Evolutionary conservation across 2,329 filamentous ascomycete genomes (phyloP).

Genomic region (Pseudogymnoascus sp.): DNA sequence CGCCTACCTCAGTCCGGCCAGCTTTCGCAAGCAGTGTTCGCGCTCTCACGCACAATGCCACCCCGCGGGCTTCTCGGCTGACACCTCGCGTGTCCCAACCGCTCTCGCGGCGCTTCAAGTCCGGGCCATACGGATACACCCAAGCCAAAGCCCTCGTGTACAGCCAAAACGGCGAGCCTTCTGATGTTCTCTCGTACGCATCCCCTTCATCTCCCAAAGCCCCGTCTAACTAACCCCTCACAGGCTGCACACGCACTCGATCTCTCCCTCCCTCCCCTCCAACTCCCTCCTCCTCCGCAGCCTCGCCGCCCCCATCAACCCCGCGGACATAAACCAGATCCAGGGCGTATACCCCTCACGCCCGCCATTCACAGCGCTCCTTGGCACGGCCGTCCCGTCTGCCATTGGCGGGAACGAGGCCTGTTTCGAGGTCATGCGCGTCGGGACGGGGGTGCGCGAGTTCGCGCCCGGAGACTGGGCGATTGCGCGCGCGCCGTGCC

Average conservation of each 20-base stretch:
- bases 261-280: constrained; percentile 62
- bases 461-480: constrained; percentile 84
- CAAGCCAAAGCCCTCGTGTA: constrained; percentile 78
- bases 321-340: constrained; percentile 95
- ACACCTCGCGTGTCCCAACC: constrained; percentile 9
- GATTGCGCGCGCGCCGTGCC: constrained; percentile 71
- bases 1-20: not conserved
- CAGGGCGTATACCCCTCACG: constrained; percentile 92
- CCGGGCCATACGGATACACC: constrained; percentile 66
- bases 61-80: not conserved
- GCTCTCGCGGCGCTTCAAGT: constrained; percentile 36
- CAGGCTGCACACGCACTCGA: constrained; percentile 66
- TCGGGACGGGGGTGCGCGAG: constrained; percentile 44
- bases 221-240: not conserved
- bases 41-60: not conserved
- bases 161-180: constrained; percentile 65
- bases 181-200: constrained; percentile 55
- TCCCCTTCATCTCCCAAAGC: not conserved
- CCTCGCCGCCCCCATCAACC: constrained; percentile 88
- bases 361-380: constrained; percentile 63
- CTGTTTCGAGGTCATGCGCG: constrained; percentile 76
- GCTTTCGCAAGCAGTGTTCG: not conserved
- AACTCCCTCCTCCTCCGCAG: constrained; percentile 70
- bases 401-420: constrained; percentile 86
- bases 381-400: constrained; percentile 69